A percentile compares a stretch with the other conserved stretches of the same genome.
Evolutionary conservation across 352 stramenopile species (phyloP).

Genomic region (Phytophthora kernoviae): DNA sequence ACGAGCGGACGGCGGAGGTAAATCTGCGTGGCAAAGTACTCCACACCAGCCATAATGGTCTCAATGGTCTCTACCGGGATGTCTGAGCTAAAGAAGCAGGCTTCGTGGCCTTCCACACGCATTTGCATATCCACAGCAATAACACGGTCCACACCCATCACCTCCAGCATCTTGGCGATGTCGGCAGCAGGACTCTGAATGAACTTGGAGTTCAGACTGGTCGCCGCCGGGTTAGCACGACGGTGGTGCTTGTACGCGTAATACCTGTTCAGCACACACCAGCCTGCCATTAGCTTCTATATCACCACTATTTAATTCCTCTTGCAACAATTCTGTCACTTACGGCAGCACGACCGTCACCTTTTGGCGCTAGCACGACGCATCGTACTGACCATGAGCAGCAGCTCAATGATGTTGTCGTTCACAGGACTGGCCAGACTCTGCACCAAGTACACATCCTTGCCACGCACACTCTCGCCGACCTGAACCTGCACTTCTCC

Average conservation of each 20-base stretch:
- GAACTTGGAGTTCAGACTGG: constrained; percentile 92
- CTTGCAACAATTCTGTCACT: constrained; percentile 24
- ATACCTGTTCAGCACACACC: constrained; percentile 50
- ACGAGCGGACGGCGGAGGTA: constrained; percentile 81
- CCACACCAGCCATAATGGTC: constrained; percentile 89
- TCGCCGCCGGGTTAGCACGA: constrained; percentile 82
- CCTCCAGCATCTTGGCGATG: constrained; percentile 93
- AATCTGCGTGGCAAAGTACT: constrained; percentile 92
- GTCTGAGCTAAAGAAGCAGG: constrained; percentile 92
- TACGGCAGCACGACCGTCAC: constrained; percentile 94
- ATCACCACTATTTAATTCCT: background rate
- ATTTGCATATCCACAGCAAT: constrained; percentile 94
- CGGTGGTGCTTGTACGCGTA: constrained; percentile 95
- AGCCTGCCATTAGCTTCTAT: constrained; percentile 7
- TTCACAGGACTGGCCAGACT: constrained; percentile 92
- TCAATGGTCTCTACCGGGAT: constrained; percentile 94
- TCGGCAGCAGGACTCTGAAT: constrained; percentile 87
- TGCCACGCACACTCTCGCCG: constrained; percentile 91
- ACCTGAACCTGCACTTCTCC: constrained; percentile 94
- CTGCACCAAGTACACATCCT: constrained; percentile 96
- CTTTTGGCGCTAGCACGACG: constrained; percentile 92
- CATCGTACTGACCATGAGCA: constrained; percentile 95
- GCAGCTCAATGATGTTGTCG: constrained; percentile 95
- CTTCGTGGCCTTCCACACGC: constrained; percentile 87
- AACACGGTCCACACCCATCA: constrained; percentile 94